Percentiles rank a stretch among this genome's conserved stretches.
Evolutionary conservation across 1,284 basidiomycete species (phyloP).

Genomic region (Sporisorium scitamineum): DNA sequence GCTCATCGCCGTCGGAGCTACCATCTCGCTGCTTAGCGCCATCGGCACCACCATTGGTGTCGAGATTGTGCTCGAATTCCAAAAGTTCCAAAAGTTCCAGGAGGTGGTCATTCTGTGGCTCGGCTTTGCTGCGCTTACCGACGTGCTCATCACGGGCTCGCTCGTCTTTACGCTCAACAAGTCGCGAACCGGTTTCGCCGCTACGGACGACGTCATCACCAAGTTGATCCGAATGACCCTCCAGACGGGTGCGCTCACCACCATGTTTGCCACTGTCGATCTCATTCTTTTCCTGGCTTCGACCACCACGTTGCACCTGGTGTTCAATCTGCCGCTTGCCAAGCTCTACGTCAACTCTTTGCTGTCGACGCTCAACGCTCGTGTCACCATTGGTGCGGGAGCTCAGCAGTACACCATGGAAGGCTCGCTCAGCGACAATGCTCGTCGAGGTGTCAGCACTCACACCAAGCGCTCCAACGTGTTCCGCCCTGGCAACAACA

Average conservation of each 20-base stretch:
- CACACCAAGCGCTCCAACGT: constrained; percentile 43
- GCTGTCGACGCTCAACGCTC: constrained; percentile 65
- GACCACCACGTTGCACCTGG: constrained; percentile 57
- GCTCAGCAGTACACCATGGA: constrained; percentile 52
- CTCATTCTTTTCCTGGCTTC: constrained; percentile 60
- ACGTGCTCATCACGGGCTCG: constrained; percentile 57
- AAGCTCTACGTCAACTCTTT: constrained; percentile 67
- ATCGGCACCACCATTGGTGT: constrained; percentile 62
- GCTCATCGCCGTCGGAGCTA: constrained; percentile 41
- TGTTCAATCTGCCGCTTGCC: constrained; percentile 64
- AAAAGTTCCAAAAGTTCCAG: constrained; percentile 62
- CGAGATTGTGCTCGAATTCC: constrained; percentile 51
- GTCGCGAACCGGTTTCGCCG: constrained; percentile 63
- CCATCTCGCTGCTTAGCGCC: constrained; percentile 52
- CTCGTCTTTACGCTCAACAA: constrained; percentile 62
- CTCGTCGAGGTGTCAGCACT: constrained; percentile 34
- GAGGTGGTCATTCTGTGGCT: constrained; percentile 65
- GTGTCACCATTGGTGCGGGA: constrained; percentile 37
- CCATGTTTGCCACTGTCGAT: constrained; percentile 58
- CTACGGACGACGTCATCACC: constrained; percentile 64
- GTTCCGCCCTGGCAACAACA: constrained; percentile 42
- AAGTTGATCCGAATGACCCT: constrained; percentile 62
- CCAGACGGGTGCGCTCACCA: constrained; percentile 63
- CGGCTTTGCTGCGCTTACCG: constrained; percentile 58
- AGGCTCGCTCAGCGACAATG: constrained; percentile 41